Evolutionary conservation across 805 yeast species (phyloP).

Genomic region (Candida tibetensis): DNA sequence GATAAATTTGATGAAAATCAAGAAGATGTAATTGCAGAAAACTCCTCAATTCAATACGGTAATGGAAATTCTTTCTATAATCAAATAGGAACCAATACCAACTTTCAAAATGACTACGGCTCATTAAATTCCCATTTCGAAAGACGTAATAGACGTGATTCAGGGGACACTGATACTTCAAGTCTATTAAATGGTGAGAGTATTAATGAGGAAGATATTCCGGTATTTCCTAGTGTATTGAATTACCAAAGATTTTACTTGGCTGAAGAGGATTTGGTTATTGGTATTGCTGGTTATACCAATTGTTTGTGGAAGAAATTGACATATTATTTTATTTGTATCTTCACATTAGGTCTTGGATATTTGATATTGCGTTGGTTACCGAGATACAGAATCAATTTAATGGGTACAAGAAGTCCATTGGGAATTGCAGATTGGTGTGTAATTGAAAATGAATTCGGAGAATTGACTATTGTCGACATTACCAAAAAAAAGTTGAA

Average conservation of each 20-base stretch:
- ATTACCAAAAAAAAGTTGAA: conserved; percentile 64
- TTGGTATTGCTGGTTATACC: conserved; percentile 89
- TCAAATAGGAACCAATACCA: conserved; percentile 4
- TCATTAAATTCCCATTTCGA: conserved; percentile 25
- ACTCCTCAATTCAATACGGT: neutral
- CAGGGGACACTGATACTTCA: conserved; percentile 7
- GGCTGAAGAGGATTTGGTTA: conserved; percentile 92
- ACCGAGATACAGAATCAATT: conserved; percentile 66
- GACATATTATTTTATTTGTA: conserved; percentile 53
- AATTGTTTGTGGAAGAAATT: conserved; percentile 46
- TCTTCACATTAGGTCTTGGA: conserved; percentile 65
- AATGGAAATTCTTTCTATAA: conserved; percentile 6
- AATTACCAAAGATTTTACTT: conserved; percentile 80
- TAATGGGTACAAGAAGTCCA: conserved; percentile 64
- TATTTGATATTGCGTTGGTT: conserved; percentile 81
- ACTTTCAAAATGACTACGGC: conserved; percentile 21
- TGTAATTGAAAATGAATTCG: conserved; percentile 90
- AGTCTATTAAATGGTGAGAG: conserved; percentile 2
- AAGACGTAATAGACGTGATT: conserved; percentile 15
- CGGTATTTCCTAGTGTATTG: conserved; percentile 34
- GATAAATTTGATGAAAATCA: conserved; percentile 34
- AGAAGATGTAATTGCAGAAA: neutral
- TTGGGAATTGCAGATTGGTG: conserved; percentile 89
- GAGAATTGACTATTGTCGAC: conserved; percentile 64
- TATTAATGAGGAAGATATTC: conserved; percentile 8